A percentile compares a stretch with the other conserved stretches of the same genome.
Conservation (phyloP, 2,329 filamentous ascomycete genomes). For the Colletotrichum falcatum region DNA sequence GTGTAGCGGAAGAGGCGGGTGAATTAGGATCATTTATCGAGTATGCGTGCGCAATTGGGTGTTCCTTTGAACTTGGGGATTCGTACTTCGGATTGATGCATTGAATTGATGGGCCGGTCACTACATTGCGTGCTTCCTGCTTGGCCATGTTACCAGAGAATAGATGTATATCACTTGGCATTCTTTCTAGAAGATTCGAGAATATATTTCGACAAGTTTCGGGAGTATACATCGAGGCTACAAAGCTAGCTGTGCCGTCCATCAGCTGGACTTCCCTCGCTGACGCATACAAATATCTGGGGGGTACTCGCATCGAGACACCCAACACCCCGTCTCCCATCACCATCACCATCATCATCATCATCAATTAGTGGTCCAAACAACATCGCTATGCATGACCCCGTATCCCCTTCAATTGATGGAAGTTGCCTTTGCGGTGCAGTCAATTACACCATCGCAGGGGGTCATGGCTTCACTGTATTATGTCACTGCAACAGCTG, state of each 20-base stretch:
- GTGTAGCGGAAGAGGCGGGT: neutral
- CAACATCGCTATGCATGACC: neutral
- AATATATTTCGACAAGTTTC: too few relatives aligned
- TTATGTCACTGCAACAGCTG: conserved; percentile 23
- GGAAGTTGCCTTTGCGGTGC: conserved; percentile 15
- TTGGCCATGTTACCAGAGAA: too few relatives aligned
- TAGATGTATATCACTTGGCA: neutral
- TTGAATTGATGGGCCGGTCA: neutral
- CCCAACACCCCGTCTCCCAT: neutral
- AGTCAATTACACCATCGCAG: conserved; percentile 2
- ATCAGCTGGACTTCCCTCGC: neutral
- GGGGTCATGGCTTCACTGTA: conserved; percentile 1
- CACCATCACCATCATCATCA: neutral
- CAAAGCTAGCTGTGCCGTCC: too few relatives aligned
- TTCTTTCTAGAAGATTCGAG: neutral
- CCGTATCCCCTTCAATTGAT: neutral
- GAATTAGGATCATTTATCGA: neutral
- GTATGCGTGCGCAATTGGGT: neutral
- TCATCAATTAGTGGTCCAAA: neutral
- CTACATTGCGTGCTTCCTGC: neutral
- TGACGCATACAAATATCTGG: neutral
- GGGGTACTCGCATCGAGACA: neutral
- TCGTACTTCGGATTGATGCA: neutral
- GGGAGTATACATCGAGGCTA: neutral
- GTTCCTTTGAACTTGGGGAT: neutral